Conservation (phyloP, 768 basidiomycete genomes). For the Mycena epipterygia region DNA sequence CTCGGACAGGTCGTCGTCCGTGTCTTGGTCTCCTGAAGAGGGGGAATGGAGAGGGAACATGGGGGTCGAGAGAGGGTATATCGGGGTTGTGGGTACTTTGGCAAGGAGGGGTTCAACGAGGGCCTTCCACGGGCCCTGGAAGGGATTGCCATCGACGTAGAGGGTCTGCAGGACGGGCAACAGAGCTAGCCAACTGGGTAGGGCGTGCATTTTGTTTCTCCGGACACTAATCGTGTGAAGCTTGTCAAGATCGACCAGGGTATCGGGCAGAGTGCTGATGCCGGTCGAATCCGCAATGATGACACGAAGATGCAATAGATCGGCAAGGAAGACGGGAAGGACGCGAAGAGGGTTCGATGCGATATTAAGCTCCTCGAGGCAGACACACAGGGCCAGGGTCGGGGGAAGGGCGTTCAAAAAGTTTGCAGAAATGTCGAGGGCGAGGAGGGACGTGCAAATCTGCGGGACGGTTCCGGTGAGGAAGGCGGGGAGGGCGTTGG, state of each 20-base stretch:
- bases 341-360: slow-evolving; percentile 91
- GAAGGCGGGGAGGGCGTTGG: slow-evolving; percentile 83
- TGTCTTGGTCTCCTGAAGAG: slow-evolving; percentile 52
- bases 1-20: slow-evolving; percentile 73
- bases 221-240: slow-evolving; percentile 93
- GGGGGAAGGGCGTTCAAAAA: slow-evolving; percentile 88
- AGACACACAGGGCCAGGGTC: slow-evolving; percentile 81
- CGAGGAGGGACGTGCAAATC: slow-evolving; percentile 84
- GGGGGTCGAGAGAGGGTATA: slow-evolving; percentile 77
- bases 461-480: slow-evolving; percentile 78
- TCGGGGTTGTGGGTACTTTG: slow-evolving; percentile 69
- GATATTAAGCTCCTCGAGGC: slow-evolving; percentile 94
- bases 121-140: slow-evolving; percentile 93
- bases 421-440: slow-evolving; percentile 93
- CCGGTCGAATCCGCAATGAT: slow-evolving; percentile 95
- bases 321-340: slow-evolving; percentile 90
- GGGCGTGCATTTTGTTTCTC: slow-evolving; percentile 86
- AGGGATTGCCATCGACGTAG: slow-evolving; percentile 96
- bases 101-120: slow-evolving; percentile 88
- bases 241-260: slow-evolving; percentile 79
- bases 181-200: slow-evolving; percentile 96
- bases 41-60: slow-evolving; percentile 65
- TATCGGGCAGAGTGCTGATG: slow-evolving; percentile 80
- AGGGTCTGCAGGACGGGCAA: slow-evolving; percentile 88
- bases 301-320: slow-evolving; percentile 83